phyloP scores from a whole-genome alignment of 192 early-diverging fungal species.

The Coemansia guatemalensis region DNA sequence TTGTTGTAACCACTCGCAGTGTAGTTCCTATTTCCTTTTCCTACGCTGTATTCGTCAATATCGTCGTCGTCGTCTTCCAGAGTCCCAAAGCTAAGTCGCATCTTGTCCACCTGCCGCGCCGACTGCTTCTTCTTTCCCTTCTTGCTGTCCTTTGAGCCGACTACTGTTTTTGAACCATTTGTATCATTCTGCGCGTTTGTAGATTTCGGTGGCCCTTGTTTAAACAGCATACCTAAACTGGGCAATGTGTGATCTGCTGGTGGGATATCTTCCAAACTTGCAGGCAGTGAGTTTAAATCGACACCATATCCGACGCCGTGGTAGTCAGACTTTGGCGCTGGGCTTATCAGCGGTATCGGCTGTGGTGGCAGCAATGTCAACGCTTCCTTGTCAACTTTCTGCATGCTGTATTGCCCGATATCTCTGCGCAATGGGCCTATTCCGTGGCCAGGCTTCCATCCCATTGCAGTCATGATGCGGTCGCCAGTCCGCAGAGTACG shows the following conservation, averaged over 20 bases:
- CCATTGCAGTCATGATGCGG: constrained; percentile 75
- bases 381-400: neutral
- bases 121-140: constrained; percentile 12
- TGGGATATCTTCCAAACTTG: neutral
- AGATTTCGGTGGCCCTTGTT: neutral
- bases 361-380: constrained; percentile 7
- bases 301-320: constrained; percentile 40
- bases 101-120: neutral
- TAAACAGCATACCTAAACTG: constrained; percentile 27
- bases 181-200: neutral
- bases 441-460: constrained; percentile 85
- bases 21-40: neutral
- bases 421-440: constrained; percentile 62
- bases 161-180: neutral
- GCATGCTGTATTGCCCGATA: neutral
- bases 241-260: constrained; percentile 1
- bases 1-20: neutral
- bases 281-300: constrained; percentile 8
- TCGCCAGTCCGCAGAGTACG: constrained; percentile 42
- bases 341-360: neutral
- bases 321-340: neutral
- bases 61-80: constrained; percentile 17
- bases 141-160: neutral
- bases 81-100: constrained; percentile 35
- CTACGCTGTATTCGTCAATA: neutral